A percentile compares a stretch with the other conserved stretches of the same genome.
phyloP scores from a whole-genome alignment of 2,329 filamentous ascomycete genomes.

The Sclerotinia glacialis region DNA sequence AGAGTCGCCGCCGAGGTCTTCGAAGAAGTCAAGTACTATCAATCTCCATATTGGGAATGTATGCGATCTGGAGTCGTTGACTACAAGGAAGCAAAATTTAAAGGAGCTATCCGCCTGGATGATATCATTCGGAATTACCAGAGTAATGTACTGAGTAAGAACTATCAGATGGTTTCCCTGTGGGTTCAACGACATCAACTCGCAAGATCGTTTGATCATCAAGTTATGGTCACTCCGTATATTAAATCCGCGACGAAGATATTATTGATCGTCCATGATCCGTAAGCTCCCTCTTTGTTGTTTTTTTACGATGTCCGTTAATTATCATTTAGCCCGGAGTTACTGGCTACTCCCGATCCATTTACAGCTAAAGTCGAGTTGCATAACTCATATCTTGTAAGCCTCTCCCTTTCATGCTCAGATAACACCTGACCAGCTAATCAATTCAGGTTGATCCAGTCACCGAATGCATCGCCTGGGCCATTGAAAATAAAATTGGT shows the following conservation, averaged over 20 bases:
- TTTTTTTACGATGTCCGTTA: conserved; percentile 21
- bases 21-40: conserved; percentile 57
- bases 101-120: conserved; percentile 64
- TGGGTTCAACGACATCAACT: conserved; percentile 73
- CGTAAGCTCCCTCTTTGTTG: conserved; percentile 52
- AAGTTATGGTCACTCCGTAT: conserved; percentile 76
- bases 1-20: conserved; percentile 56
- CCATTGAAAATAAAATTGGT: conserved; percentile 69
- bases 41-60: conserved; percentile 80
- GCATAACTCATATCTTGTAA: conserved; percentile 79
- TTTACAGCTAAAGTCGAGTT: conserved; percentile 72
- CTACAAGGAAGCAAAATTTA: conserved; percentile 50
- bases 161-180: conserved; percentile 74
- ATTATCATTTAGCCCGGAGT: conserved; percentile 55
- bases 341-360: conserved; percentile 64
- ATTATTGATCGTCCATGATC: conserved; percentile 86
- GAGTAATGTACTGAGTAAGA: conserved; percentile 65
- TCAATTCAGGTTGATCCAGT: conserved; percentile 60
- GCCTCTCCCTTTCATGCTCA: conserved; percentile 53
- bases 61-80: conserved; percentile 68
- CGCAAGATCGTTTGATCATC: conserved; percentile 77
- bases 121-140: conserved; percentile 80
- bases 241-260: conserved; percentile 66
- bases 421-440: not conserved
- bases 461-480: conserved; percentile 81